Evolutionary conservation across 2,329 filamentous ascomycete species (phyloP).

Genomic region (Leptographium flavum): DNA sequence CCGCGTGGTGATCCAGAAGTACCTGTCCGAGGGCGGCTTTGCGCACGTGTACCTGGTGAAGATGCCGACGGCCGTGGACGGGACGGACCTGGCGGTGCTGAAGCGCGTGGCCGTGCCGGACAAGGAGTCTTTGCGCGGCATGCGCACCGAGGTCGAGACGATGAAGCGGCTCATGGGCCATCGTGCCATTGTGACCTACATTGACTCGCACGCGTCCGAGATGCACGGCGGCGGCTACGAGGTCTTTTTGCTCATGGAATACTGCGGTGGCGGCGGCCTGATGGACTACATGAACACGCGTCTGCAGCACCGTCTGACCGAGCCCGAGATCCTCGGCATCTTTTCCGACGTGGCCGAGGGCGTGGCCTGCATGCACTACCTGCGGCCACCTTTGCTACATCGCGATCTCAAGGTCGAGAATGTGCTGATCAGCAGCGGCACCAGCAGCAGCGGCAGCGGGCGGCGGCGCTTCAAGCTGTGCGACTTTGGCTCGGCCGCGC

Average conservation of each 20-base stretch:
- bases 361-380: conserved; percentile 97
- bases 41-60: conserved; percentile 96
- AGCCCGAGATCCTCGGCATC: conserved; percentile 94
- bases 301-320: conserved; percentile 87
- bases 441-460: conserved; percentile 23
- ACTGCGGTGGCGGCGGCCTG: conserved; percentile 81
- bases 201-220: conserved; percentile 95
- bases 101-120: conserved; percentile 95
- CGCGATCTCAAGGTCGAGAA: conserved; percentile 97
- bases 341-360: conserved; percentile 93
- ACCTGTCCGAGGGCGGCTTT: conserved; percentile 95
- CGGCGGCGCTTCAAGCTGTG: conserved; percentile 82
- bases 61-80: conserved; percentile 61
- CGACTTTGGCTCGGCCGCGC: conserved; percentile 88
- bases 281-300: conserved; percentile 99
- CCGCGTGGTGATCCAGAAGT: conserved; percentile 87
- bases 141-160: conserved; percentile 97
- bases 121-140: conserved; percentile 83
- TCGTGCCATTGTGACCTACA: conserved; percentile 90
- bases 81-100: conserved; percentile 69
- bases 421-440: conserved; percentile 61
- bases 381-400: conserved; percentile 84
- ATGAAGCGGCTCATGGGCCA: conserved; percentile 99
- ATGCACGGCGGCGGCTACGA: conserved; percentile 87
- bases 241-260: conserved; percentile 97